Percentiles rank a stretch among this genome's conserved stretches.
These are phyloP conservation scores for Erythrophleum ivorense DNA, from an alignment of 331 rosid genomes.

Conservation along the genomic window DNA sequence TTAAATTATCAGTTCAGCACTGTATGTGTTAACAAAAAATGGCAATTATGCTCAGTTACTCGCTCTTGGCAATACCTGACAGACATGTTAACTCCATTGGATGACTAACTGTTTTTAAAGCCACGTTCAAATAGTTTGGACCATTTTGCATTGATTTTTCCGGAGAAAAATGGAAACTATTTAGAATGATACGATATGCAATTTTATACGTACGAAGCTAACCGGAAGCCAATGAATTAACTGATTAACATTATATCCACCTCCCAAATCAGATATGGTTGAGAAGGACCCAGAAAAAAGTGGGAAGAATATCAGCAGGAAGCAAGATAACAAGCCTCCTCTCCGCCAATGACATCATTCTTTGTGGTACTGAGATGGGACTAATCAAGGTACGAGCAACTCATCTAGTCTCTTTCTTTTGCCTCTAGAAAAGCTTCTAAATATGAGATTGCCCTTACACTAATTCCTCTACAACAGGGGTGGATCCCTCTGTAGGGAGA, in stretches of 20 bases:
- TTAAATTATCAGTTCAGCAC: slow-evolving; percentile 25
- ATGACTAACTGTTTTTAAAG: no score
- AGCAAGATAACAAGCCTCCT: slow-evolving; percentile 75
- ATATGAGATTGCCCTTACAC: slow-evolving; percentile 19
- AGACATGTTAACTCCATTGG: background rate
- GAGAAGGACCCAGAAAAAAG: slow-evolving; percentile 63
- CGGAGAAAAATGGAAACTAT: background rate
- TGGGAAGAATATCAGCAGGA: slow-evolving; percentile 85
- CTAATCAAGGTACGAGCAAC: slow-evolving; percentile 59
- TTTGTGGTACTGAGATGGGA: slow-evolving; percentile 82
- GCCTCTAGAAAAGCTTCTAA: background rate
- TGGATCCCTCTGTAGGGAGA: slow-evolving; percentile 78
- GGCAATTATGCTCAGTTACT: background rate
- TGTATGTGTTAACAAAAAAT: background rate
- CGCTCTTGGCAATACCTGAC: background rate
- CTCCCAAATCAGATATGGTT: slow-evolving; percentile 69
- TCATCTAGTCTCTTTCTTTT: background rate
- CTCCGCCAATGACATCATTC: slow-evolving; percentile 71
- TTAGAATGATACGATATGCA: background rate
- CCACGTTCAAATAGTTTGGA: background rate
- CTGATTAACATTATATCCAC: slow-evolving; percentile 35
- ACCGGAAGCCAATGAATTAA: slow-evolving; percentile 5
- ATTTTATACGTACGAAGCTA: slow-evolving; percentile 16
- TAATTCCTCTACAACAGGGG: slow-evolving; percentile 57
- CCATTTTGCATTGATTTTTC: slow-evolving; percentile 3